phyloP scores from a whole-genome alignment of 1,139 yeast species.

The Hemisphaericaspora lyxosophila region DNA sequence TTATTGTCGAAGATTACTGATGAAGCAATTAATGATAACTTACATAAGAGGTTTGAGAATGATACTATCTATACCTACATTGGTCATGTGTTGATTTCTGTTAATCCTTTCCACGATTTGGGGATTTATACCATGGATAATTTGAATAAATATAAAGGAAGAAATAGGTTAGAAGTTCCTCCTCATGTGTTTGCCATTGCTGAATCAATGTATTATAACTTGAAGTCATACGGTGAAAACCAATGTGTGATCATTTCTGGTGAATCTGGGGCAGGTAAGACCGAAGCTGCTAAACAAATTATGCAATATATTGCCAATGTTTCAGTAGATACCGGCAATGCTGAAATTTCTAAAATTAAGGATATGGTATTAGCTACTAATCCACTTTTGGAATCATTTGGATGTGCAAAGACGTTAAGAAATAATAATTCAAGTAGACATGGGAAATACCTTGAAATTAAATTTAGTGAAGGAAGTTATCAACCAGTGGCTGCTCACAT shows the following conservation, averaged over 20 bases:
- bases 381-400: constrained; percentile 93
- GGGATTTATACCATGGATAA: constrained; percentile 88
- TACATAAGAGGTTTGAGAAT: constrained; percentile 84
- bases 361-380: constrained; percentile 98
- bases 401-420: constrained; percentile 96
- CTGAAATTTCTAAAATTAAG: constrained; percentile 75
- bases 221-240: constrained; percentile 91
- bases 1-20: constrained; percentile 85
- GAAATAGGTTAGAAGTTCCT: constrained; percentile 93
- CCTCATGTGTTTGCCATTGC: constrained; percentile 99
- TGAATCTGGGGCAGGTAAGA: constrained; percentile 98
- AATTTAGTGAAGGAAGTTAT: constrained; percentile 67
- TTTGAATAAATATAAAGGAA: constrained; percentile 78
- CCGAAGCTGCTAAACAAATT: constrained; percentile 97
- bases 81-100: constrained; percentile 89
- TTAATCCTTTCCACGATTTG: constrained; percentile 93
- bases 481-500: constrained; percentile 96
- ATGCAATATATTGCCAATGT: constrained; percentile 98
- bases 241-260: constrained; percentile 99
- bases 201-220: constrained; percentile 92
- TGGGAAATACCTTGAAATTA: constrained; percentile 93
- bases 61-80: constrained; percentile 87
- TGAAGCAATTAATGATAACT: constrained; percentile 88
- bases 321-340: constrained; percentile 42
- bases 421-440: constrained; percentile 97